Conservation (phyloP, 2,329 filamentous ascomycete species). For the Cladophialophora chaetospira region DNA sequence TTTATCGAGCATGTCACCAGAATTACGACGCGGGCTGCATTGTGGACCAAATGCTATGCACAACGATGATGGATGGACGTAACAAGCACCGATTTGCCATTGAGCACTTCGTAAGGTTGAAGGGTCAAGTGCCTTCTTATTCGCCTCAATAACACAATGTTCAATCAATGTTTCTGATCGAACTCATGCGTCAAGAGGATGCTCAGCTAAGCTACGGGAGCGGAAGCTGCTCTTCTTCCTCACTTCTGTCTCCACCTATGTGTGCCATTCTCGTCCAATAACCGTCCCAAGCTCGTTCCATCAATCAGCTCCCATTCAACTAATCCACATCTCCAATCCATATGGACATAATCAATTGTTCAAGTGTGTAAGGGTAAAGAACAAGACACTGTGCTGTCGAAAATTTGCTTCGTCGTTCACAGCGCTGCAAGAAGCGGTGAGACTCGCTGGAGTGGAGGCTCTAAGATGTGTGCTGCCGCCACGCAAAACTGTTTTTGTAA, state of each 20-base stretch:
- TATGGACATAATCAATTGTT: slow-evolving; percentile 10
- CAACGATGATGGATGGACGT: too few relatives aligned
- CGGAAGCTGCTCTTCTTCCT: not conserved
- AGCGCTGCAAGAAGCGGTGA: slow-evolving; percentile 2
- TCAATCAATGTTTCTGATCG: not conserved
- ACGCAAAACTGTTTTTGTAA: slow-evolving; percentile 2
- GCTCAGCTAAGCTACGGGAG: not conserved
- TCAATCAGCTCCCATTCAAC: slow-evolving; percentile 3
- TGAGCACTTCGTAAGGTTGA: not conserved
- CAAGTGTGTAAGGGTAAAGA: not conserved
- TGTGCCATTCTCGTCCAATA: not conserved
- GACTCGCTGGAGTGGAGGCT: not conserved
- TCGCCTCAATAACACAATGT: not conserved
- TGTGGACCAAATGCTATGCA: not conserved
- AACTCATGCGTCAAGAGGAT: too few relatives aligned
- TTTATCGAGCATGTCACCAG: too few relatives aligned
- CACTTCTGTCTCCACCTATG: not conserved
- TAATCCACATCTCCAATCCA: slow-evolving; percentile 9
- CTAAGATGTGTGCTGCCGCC: not conserved
- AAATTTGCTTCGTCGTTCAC: not conserved
- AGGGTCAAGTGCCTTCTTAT: not conserved
- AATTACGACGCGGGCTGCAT: too few relatives aligned
- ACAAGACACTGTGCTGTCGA: not conserved
- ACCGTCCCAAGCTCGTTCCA: slow-evolving; percentile 6
- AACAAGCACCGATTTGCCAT: too few relatives aligned